These are phyloP conservation scores for Zangia roseola DNA, from an alignment of 768 basidiomycete genomes.

Conservation along the genomic window DNA sequence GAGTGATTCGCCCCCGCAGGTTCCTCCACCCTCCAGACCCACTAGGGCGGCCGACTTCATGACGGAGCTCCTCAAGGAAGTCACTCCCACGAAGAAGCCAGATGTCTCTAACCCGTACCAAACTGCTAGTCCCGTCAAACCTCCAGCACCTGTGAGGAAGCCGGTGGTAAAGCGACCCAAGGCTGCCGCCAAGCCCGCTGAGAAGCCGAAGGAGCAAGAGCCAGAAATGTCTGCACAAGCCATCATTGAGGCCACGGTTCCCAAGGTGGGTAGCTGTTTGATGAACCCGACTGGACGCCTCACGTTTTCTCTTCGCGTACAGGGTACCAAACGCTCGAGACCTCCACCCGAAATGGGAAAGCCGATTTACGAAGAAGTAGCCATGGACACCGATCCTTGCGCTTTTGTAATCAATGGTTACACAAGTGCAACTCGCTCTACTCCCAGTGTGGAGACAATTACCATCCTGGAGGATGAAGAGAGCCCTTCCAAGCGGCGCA, in stretches of 20 bases:
- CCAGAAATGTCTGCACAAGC: constrained; percentile 52
- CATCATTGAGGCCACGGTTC: constrained; percentile 76
- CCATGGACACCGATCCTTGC: constrained; percentile 8
- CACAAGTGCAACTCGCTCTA: constrained; percentile 1
- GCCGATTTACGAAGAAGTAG: constrained; percentile 10
- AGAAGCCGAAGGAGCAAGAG: constrained; percentile 30
- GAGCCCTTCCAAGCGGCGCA: constrained; percentile 47
- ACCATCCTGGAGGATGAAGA: constrained; percentile 40
- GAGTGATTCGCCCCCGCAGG: constrained; percentile 38
- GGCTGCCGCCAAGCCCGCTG: constrained; percentile 33
- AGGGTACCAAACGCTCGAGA: constrained; percentile 79
- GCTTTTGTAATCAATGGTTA: constrained; percentile 17
- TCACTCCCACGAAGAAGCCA: constrained; percentile 59
- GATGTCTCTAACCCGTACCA: constrained; percentile 82
- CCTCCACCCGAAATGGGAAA: constrained; percentile 61
- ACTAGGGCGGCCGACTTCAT: constrained; percentile 70
- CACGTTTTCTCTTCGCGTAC: constrained; percentile 6
- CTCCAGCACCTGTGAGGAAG: constrained; percentile 45
- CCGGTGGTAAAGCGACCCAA: constrained; percentile 39
- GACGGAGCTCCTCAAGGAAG: constrained; percentile 69
- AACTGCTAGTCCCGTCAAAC: constrained; percentile 61
- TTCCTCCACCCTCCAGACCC: constrained; percentile 36
- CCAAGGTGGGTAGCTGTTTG: constrained; percentile 49
- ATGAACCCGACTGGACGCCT: constrained; percentile 4
- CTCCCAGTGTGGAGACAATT: constrained; percentile 34